Evolutionary conservation across 331 rosid genomes (phyloP).

Genomic region (Arachis monticola): DNA sequence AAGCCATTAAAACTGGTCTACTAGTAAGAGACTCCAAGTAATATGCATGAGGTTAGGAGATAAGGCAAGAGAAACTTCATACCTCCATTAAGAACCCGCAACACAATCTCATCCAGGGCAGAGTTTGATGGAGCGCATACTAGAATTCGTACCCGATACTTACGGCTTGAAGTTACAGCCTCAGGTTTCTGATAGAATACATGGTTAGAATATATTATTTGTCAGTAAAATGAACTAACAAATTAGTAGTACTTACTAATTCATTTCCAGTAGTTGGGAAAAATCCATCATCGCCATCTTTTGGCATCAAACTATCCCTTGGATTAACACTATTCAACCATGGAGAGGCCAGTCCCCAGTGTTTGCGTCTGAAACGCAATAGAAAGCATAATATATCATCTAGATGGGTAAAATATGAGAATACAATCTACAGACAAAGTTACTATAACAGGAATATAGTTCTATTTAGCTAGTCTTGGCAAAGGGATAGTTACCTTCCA

Average conservation of each 20-base stretch:
- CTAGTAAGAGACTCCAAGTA: too few species aligned
- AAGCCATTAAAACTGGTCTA: too few species aligned
- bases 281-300: conserved; percentile 85
- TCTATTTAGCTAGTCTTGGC: conserved; percentile 10
- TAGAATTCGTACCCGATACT: conserved; percentile 85
- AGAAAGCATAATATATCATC: conserved; percentile 25
- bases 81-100: conserved; percentile 87
- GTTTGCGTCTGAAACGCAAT: conserved; percentile 54
- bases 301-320: conserved; percentile 79
- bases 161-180: conserved; percentile 77
- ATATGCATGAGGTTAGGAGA: too few species aligned
- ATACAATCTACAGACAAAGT: conserved; percentile 20
- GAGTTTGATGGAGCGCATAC: conserved; percentile 98
- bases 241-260: conserved; percentile 46
- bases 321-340: conserved; percentile 75
- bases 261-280: conserved; percentile 90
- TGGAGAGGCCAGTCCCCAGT: conserved; percentile 78
- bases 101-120: conserved; percentile 93
- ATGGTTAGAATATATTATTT: conserved; percentile 43
- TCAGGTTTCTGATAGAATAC: conserved; percentile 76
- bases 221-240: conserved; percentile 27
- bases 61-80: conserved; percentile 34
- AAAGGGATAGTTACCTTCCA: neutral
- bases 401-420: conserved; percentile 23
- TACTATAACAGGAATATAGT: conserved; percentile 21